Conservation (phyloP, 2,329 filamentous ascomycete genomes). For the Epicoccum nigrum region DNA sequence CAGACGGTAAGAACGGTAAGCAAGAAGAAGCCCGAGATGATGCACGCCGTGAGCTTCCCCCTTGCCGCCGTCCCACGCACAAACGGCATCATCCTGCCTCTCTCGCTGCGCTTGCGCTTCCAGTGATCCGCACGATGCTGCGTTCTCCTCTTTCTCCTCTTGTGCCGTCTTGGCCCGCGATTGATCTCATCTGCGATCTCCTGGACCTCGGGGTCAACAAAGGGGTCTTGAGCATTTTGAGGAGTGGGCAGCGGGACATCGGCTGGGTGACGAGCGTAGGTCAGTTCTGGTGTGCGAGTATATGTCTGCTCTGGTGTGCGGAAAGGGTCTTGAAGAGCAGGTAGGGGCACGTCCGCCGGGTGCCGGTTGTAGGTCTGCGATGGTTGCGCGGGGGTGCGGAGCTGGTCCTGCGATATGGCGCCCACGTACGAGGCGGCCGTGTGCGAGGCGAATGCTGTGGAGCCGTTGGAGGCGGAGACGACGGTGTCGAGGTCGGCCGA, state of each 20-base stretch:
- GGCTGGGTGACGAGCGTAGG: slow-evolving; percentile 42
- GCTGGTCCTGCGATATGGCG: slow-evolving; percentile 35
- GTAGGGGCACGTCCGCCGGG: slow-evolving; percentile 41
- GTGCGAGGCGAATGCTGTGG: slow-evolving; percentile 44
- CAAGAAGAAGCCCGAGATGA: slow-evolving; percentile 70
- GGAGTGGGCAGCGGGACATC: slow-evolving; percentile 38
- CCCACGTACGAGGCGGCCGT: slow-evolving; percentile 45
- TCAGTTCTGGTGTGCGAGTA: too few species aligned
- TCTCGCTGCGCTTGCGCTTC: slow-evolving; percentile 34
- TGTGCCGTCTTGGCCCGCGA: slow-evolving; percentile 43
- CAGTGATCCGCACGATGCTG: slow-evolving; percentile 34
- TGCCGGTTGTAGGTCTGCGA: slow-evolving; percentile 37
- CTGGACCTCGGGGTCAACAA: slow-evolving; percentile 56
- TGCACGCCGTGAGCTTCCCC: slow-evolving; percentile 52
- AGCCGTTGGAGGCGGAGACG: slow-evolving; percentile 34
- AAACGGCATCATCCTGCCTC: slow-evolving; percentile 26
- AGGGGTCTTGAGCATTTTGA: too few species aligned
- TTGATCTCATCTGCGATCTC: slow-evolving; percentile 56
- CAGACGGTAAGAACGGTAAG: slow-evolving; percentile 67
- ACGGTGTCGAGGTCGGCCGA: slow-evolving; percentile 31
- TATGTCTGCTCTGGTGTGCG: too few species aligned
- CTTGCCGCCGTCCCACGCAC: slow-evolving; percentile 37
- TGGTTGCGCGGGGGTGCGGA: slow-evolving; percentile 27
- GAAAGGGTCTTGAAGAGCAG: too few species aligned
- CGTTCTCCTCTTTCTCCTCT: slow-evolving; percentile 41